phyloP scores from a whole-genome alignment of 2,329 filamentous ascomycete species.

The Stemphylium vesicarium region DNA sequence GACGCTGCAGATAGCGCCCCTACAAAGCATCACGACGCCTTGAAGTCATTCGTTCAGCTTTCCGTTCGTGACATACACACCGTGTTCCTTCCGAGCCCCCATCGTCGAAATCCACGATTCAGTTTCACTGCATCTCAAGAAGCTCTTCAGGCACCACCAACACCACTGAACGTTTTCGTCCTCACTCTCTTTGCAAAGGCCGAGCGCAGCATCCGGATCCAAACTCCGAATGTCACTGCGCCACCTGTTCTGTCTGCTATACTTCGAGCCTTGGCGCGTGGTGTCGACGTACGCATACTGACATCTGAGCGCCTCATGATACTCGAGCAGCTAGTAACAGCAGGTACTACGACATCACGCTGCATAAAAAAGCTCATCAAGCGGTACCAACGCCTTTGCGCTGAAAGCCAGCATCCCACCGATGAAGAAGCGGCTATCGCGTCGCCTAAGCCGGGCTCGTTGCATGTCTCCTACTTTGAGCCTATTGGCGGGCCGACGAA shows the following conservation, averaged over 20 bases:
- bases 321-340: conserved; percentile 80
- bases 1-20: not conserved
- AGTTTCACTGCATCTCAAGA: conserved; percentile 47
- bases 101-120: conserved; percentile 72
- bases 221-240: conserved; percentile 80
- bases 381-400: conserved; percentile 54
- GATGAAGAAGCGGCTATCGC: conserved; percentile 42
- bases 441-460: conserved; percentile 49
- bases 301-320: conserved; percentile 76
- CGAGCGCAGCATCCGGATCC: conserved; percentile 66
- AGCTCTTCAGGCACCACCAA: conserved; percentile 65
- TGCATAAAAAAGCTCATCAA: conserved; percentile 67
- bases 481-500: conserved; percentile 33
- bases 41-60: conserved; percentile 8
- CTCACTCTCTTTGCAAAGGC: conserved; percentile 67
- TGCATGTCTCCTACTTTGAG: conserved; percentile 67
- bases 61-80: conserved; percentile 53
- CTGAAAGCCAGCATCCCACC: conserved; percentile 15
- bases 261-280: conserved; percentile 65
- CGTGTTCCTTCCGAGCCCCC: conserved; percentile 75
- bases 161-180: conserved; percentile 71
- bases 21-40: not conserved
- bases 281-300: conserved; percentile 71
- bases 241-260: conserved; percentile 68
- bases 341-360: conserved; percentile 73